Evolutionary conservation across 306 rosid genomes (phyloP).

Genomic region (Cucumis melo): DNA sequence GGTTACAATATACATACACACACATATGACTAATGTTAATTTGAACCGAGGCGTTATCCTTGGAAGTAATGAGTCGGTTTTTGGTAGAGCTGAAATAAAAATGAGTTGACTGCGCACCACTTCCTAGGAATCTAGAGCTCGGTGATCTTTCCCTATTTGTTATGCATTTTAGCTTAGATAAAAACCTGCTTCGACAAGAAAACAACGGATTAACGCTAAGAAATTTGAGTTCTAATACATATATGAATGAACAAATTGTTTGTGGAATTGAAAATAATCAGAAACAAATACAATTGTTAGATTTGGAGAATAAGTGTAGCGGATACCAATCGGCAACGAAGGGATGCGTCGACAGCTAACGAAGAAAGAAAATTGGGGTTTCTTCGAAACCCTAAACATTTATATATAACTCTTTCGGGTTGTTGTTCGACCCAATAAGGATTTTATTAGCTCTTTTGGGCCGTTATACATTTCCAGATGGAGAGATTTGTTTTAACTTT

Average conservation of each 20-base stretch:
- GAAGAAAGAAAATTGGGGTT: too few relatives aligned
- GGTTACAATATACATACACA: too few relatives aligned
- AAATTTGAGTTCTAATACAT: not conserved
- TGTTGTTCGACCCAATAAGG: too few relatives aligned
- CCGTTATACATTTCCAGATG: too few relatives aligned
- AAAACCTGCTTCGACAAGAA: not conserved
- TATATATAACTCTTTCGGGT: too few relatives aligned
- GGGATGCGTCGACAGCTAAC: too few relatives aligned
- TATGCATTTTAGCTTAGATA: conserved; percentile 25
- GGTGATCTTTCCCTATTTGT: conserved; percentile 33
- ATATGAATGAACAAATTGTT: not conserved
- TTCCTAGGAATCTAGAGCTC: conserved; percentile 41
- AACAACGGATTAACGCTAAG: not conserved
- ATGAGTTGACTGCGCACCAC: conserved; percentile 1
- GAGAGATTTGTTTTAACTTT: too few relatives aligned
- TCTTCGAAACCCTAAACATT: too few relatives aligned
- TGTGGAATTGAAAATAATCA: not conserved
- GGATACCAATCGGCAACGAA: too few relatives aligned
- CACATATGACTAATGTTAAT: conserved; percentile 65
- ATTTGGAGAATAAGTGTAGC: too few relatives aligned
- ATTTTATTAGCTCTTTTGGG: too few relatives aligned
- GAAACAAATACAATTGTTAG: not conserved
- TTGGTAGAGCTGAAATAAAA: conserved; percentile 48
- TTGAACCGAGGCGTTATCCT: conserved; percentile 77
- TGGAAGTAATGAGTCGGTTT: conserved; percentile 57